A percentile compares a stretch with the other conserved stretches of the same genome.
These are phyloP conservation scores for Tricholoma sp. DNA, from an alignment of 768 basidiomycete species.

Conservation along the genomic window DNA sequence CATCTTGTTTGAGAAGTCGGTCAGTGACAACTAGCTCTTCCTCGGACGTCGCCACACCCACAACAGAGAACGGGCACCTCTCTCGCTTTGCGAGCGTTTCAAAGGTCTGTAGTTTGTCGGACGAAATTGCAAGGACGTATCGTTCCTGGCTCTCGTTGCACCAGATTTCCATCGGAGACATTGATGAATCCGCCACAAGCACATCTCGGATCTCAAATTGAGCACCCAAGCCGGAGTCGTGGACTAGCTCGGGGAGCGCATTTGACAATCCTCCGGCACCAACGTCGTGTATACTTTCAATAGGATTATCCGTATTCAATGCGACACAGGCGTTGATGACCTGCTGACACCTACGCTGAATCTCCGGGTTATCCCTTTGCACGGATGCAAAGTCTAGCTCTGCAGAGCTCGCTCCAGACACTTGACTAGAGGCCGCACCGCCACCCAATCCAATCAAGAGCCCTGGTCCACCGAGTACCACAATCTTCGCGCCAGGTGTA, in stretches of 20 bases:
- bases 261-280: conserved; percentile 97
- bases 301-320: conserved; percentile 57
- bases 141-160: conserved; percentile 99
- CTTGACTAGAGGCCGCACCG: conserved; percentile 93
- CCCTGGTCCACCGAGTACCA: conserved; percentile 94
- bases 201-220: conserved; percentile 92
- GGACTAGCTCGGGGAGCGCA: conserved; percentile 94
- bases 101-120: conserved; percentile 58
- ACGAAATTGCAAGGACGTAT: conserved; percentile 88
- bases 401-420: conserved; percentile 83
- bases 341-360: conserved; percentile 95
- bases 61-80: conserved; percentile 89
- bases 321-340: conserved; percentile 91
- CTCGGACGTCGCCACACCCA: conserved; percentile 80
- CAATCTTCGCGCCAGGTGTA: conserved; percentile 75
- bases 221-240: conserved; percentile 91
- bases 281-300: conserved; percentile 97
- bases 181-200: conserved; percentile 82
- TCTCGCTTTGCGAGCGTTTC: conserved; percentile 79
- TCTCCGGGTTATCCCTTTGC: conserved; percentile 97
- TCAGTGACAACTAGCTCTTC: conserved; percentile 89
- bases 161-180: conserved; percentile 99
- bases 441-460: conserved; percentile 96
- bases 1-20: conserved; percentile 68
- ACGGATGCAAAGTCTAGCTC: conserved; percentile 97